Percentiles rank a stretch among this genome's conserved stretches.
Conservation (phyloP, 176 grass and related monocot species). For the Coix lacrymajobi region DNA sequence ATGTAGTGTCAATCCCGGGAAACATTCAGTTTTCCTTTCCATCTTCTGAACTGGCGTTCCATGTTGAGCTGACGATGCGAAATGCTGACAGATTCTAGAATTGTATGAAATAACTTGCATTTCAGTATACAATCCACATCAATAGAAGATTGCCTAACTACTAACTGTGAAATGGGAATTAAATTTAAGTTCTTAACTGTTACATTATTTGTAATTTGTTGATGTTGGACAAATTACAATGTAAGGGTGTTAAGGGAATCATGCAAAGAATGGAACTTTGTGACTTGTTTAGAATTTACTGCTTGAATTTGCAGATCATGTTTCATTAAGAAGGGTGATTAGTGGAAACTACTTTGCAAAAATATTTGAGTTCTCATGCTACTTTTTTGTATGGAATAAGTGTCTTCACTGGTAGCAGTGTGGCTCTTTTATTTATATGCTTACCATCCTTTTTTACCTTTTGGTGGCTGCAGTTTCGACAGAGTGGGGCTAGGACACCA, state of each 20-base stretch:
- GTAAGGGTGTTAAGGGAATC: background rate
- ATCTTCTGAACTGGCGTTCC: too few relatives aligned
- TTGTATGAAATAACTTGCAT: background rate
- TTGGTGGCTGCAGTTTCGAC: slow-evolving; percentile 54
- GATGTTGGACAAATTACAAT: background rate
- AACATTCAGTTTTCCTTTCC: background rate
- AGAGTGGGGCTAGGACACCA: slow-evolving; percentile 77
- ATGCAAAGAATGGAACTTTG: background rate
- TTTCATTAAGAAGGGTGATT: background rate
- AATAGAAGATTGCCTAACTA: background rate
- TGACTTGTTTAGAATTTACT: background rate
- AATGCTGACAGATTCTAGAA: background rate
- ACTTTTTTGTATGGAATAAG: background rate
- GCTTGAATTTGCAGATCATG: background rate
- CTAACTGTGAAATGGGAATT: background rate
- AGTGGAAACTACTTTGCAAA: background rate
- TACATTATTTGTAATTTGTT: background rate
- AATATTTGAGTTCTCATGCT: background rate
- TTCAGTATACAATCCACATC: background rate
- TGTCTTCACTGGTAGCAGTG: background rate
- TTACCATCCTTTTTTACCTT: slow-evolving; percentile 8
- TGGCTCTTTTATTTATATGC: background rate
- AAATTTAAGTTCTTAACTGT: slow-evolving; percentile 5
- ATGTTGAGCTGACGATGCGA: background rate
- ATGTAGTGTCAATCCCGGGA: background rate